Evolutionary conservation across 2,329 filamentous ascomycete species (phyloP), one percentile per base, ranked within the genome.

Genomic region (Ilyonectria destructans): DNA sequence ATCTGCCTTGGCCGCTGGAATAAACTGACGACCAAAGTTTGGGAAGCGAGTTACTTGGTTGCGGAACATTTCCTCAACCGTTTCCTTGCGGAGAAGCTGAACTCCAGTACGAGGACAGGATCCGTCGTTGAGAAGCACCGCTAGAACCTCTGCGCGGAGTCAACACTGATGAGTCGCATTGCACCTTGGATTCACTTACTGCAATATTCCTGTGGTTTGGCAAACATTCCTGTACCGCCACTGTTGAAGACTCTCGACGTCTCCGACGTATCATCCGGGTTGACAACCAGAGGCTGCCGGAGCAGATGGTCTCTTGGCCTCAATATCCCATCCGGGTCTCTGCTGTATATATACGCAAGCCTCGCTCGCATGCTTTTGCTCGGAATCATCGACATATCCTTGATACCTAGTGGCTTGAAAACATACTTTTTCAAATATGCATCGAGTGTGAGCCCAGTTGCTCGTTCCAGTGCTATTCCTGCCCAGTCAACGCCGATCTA

Each of bases 51-150:
- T 83, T 57, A 91, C 85, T 69, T 90, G 90, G 75, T 93, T 92
- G 64, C 82, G 82, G 77, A 90, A 92, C 88, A 93, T 91, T 35
- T 86, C 79, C 12, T 90, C 84, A 0, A 93, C 86, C 0, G 90
- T 92, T 33, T 85, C 81, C 17, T 85, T 82, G 21, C 83, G 80
- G 7, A 93, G 82, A 37, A 93, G 85, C 58, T 83, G 82, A 0
- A 78, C 77, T 1, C 86, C 85, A 0, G 89, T 92, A 0, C 72
- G 83, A 0, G 91, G 88, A 37, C 86, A 89, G 0, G 82, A 87
- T 52, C 92, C 91, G 68, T 91, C 81, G 75, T 93, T 93, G 29
- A 93, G 80, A 2, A 94, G 80, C 0, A 86, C 84, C 0, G 89
- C 85, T 3, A 93, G 83, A 26, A 93, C 84, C 68, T 88, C 88